Conservation (phyloP, 768 basidiomycete species). For the Calocera viscosa region DNA sequence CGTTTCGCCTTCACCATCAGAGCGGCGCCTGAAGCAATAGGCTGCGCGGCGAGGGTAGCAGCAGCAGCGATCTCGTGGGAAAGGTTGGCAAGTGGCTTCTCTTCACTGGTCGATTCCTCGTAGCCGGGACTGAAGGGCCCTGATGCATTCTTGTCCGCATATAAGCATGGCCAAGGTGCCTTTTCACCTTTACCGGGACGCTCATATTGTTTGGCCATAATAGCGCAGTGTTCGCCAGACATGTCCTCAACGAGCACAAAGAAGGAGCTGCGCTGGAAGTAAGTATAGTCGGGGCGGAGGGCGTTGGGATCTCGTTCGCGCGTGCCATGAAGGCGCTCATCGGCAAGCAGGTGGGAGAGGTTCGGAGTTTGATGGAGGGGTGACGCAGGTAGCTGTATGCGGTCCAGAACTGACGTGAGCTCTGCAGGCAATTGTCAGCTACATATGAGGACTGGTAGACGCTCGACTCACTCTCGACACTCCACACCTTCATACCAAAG, state of each 20-base stretch:
- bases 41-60: not conserved
- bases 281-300: slow-evolving; percentile 73
- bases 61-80: not conserved
- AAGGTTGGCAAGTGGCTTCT: not conserved
- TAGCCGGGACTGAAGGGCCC: slow-evolving; percentile 26
- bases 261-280: slow-evolving; percentile 61
- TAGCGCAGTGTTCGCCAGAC: slow-evolving; percentile 66
- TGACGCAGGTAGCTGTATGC: slow-evolving; percentile 21
- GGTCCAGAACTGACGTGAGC: slow-evolving; percentile 26
- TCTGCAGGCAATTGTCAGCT: slow-evolving; percentile 21
- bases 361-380: slow-evolving; percentile 23
- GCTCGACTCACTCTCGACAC: slow-evolving; percentile 32
- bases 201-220: slow-evolving; percentile 73
- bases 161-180: slow-evolving; percentile 69
- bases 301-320: slow-evolving; percentile 87
- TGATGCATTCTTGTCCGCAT: slow-evolving; percentile 44
- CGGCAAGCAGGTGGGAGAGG: slow-evolving; percentile 41
- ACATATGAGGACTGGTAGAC: not conserved
- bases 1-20: not conserved
- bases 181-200: slow-evolving; percentile 37
- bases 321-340: slow-evolving; percentile 71
- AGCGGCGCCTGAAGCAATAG: too few relatives aligned
- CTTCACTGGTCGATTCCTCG: slow-evolving; percentile 5
- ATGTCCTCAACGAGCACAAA: slow-evolving; percentile 92
- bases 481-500: slow-evolving; percentile 83